Conservation (phyloP, 1,284 basidiomycete genomes). For the Marasmius sp. region DNA sequence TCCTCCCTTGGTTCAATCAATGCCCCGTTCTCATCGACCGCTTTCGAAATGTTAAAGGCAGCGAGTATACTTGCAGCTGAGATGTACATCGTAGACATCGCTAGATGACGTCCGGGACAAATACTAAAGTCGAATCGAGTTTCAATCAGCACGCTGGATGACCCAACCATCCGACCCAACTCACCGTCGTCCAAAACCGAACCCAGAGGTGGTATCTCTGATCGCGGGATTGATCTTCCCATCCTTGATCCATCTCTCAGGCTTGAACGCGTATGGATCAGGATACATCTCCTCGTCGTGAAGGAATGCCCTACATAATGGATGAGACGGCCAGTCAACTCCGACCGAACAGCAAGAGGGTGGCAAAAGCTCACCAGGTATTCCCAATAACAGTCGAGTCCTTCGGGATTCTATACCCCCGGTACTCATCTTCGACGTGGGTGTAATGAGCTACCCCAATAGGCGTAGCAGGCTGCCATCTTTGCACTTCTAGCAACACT, state of each 20-base stretch:
- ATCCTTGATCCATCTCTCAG: not conserved
- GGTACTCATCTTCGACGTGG: not conserved
- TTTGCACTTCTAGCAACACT: not conserved
- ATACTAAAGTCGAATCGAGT: not conserved
- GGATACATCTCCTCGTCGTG: slow-evolving; percentile 14
- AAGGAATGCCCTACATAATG: slow-evolving; percentile 13
- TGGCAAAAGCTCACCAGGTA: not conserved
- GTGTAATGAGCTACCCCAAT: not conserved
- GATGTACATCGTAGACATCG: too few species aligned
- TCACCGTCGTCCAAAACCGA: slow-evolving; percentile 7
- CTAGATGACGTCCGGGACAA: not conserved
- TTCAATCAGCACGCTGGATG: not conserved
- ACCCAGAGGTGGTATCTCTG: not conserved
- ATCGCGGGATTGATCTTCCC: slow-evolving; percentile 1
- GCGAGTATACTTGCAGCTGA: too few species aligned
- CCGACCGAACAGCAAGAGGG: too few species aligned
- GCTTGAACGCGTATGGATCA: slow-evolving; percentile 3
- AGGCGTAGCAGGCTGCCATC: not conserved
- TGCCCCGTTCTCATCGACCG: too few species aligned
- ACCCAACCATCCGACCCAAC: not conserved
- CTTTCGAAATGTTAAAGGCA: too few species aligned
- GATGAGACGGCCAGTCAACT: not conserved
- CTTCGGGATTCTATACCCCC: not conserved
- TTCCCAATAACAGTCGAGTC: not conserved
- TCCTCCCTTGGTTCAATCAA: not conserved